Percentiles rank a stretch among this genome's conserved stretches.
Conservation (phyloP, 2,329 filamentous ascomycete species). For the Macrophomina pseudophaseolina region DNA sequence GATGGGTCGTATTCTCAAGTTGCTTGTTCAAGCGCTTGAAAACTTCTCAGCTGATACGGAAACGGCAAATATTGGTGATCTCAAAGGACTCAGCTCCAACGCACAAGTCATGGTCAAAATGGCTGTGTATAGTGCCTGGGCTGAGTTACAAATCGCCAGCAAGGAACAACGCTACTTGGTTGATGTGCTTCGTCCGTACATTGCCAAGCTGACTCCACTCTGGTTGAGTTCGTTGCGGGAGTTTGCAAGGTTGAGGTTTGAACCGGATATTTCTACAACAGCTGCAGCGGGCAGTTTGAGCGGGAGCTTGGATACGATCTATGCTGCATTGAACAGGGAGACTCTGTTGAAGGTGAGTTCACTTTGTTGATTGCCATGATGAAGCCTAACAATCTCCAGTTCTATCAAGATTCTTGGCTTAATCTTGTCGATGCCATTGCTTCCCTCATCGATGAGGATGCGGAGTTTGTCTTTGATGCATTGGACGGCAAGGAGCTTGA, state of each 20-base stretch:
- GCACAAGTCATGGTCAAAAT: conserved; percentile 99
- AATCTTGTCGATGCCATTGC: conserved; percentile 97
- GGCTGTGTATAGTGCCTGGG: conserved; percentile 96
- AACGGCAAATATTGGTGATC: conserved; percentile 85
- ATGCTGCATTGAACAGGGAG: conserved; percentile 91
- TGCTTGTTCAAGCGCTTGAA: conserved; percentile 86
- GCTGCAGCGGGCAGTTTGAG: conserved; percentile 80
- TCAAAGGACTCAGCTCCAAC: conserved; percentile 91
- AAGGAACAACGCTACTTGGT: conserved; percentile 87
- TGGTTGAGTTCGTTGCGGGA: conserved; percentile 94
- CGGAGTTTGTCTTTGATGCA: conserved; percentile 95
- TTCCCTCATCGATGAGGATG: conserved; percentile 95
- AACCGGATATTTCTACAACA: conserved; percentile 87
- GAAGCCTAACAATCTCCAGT: conserved; percentile 51
- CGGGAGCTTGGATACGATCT: conserved; percentile 89
- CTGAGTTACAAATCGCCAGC: conserved; percentile 93
- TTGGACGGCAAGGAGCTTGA: conserved; percentile 75
- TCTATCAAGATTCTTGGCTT: conserved; percentile 97
- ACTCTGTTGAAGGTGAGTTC: conserved; percentile 73
- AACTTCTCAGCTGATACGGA: conserved; percentile 87
- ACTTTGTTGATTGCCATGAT: background rate
- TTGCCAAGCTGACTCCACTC: conserved; percentile 85
- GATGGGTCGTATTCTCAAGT: conserved; percentile 98
- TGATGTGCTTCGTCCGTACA: conserved; percentile 87
- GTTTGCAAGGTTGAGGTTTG: conserved; percentile 90